Percentiles rank a stretch among this genome's conserved stretches.
These are phyloP conservation scores for Ganoderma meredithae DNA, from an alignment of 1,284 basidiomycete species.

Conservation along the genomic window DNA sequence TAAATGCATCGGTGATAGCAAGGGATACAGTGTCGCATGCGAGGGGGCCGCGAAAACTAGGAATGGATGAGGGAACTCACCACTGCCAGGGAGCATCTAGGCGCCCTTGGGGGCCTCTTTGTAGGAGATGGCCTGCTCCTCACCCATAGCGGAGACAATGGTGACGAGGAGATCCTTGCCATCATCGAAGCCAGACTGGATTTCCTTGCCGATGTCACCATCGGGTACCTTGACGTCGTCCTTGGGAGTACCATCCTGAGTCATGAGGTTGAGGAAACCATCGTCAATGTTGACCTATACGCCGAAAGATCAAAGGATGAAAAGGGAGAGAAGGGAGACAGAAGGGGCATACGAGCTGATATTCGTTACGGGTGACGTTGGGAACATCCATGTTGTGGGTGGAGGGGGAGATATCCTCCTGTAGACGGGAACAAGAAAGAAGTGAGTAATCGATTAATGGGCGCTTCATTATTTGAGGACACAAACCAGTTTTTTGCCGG, in stretches of 20 bases:
- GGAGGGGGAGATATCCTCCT: conserved; percentile 99
- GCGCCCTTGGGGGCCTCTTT: conserved; percentile 82
- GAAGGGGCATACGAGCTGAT: conserved; percentile 75
- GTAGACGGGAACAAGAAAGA: conserved; percentile 37
- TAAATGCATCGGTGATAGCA: neutral
- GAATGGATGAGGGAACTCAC: conserved; percentile 9
- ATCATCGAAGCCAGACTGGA: conserved; percentile 79
- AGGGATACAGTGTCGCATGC: no score
- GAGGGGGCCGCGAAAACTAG: no score
- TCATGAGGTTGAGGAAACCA: conserved; percentile 96
- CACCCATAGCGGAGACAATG: conserved; percentile 91
- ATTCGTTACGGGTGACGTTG: conserved; percentile 92
- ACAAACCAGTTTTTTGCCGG: conserved; percentile 87
- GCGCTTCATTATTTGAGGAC: conserved; percentile 6
- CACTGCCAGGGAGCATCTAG: conserved; percentile 32
- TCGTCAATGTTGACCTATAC: conserved; percentile 85
- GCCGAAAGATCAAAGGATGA: neutral
- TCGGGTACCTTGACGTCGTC: conserved; percentile 97
- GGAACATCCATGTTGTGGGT: conserved; percentile 99
- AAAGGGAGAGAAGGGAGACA: neutral
- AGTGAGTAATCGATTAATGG: conserved; percentile 21
- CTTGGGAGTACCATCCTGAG: conserved; percentile 83
- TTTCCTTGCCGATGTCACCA: conserved; percentile 81
- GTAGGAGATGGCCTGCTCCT: conserved; percentile 89
- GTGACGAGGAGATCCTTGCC: conserved; percentile 93